These are phyloP conservation scores for Diaporthe vaccinii DNA, from an alignment of 2,329 filamentous ascomycete genomes.

Conservation along the genomic window DNA sequence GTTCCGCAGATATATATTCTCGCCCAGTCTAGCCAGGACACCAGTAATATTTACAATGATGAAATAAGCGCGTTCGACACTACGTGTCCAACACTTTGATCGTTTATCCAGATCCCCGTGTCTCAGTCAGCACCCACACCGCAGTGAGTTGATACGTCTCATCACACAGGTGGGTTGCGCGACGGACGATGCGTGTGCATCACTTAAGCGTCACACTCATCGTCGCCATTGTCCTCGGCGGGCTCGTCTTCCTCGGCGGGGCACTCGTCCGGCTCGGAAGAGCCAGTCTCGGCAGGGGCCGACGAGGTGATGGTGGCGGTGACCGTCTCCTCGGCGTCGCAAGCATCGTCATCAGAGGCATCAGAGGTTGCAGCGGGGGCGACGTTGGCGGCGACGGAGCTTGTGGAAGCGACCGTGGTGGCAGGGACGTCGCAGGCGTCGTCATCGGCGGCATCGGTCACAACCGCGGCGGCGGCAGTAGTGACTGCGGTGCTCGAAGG, in stretches of 20 bases:
- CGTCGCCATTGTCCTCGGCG: constrained; percentile 19
- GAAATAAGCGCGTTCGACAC: constrained; percentile 31
- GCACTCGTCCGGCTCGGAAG: constrained; percentile 19
- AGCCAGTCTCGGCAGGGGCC: constrained; percentile 5
- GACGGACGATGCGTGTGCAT: not conserved
- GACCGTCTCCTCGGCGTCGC: constrained; percentile 35
- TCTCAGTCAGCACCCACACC: not conserved
- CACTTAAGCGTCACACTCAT: constrained; percentile 34
- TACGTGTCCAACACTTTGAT: not conserved
- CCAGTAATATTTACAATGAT: constrained; percentile 36
- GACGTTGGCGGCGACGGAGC: not conserved
- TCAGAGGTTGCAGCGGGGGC: not conserved
- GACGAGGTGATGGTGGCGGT: constrained; percentile 31
- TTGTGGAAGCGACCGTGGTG: constrained; percentile 13
- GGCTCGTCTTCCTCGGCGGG: constrained; percentile 24
- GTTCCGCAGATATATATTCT: constrained; percentile 29
- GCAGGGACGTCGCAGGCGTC: not conserved
- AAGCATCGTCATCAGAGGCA: constrained; percentile 30
- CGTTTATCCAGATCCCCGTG: not conserved
- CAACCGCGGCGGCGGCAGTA: constrained; percentile 14
- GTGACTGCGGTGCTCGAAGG: not conserved
- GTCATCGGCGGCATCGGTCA: not conserved
- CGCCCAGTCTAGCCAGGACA: constrained; percentile 32
- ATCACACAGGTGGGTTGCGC: not conserved
- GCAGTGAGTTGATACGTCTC: not conserved